phyloP scores from a whole-genome alignment of 1,284 basidiomycete genomes.

The Hypsizygus ulmarius region DNA sequence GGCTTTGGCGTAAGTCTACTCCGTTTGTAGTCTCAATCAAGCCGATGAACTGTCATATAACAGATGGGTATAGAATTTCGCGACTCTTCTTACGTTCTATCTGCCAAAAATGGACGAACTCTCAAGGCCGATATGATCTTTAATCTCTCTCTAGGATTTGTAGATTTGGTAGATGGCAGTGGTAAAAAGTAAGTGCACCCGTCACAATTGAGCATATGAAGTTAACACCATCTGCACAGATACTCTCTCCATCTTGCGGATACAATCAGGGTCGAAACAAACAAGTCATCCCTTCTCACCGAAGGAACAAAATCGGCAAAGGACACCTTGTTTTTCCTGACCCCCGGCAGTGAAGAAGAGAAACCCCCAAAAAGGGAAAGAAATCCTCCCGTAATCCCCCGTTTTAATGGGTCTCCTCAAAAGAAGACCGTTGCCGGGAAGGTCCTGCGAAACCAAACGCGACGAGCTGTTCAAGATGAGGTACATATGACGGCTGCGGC shows the following conservation, averaged over 20 bases:
- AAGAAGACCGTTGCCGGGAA: conserved; percentile 83
- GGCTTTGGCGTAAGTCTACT: conserved; percentile 76
- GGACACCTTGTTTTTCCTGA: conserved; percentile 88
- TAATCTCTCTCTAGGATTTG: conserved; percentile 83
- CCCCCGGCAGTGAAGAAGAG: conserved; percentile 53
- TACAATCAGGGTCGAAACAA: conserved; percentile 78
- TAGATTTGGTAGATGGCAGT: conserved; percentile 73
- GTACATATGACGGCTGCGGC: conserved; percentile 65
- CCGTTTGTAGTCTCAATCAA: conserved; percentile 7
- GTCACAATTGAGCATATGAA: background rate
- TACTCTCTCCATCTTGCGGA: conserved; percentile 91
- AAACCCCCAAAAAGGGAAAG: conserved; percentile 56
- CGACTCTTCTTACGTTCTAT: conserved; percentile 83
- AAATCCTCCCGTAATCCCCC: conserved; percentile 52
- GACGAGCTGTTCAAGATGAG: conserved; percentile 79
- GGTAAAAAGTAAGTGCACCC: conserved; percentile 63
- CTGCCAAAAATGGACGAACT: conserved; percentile 72
- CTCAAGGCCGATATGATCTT: conserved; percentile 85
- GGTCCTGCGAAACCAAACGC: conserved; percentile 80
- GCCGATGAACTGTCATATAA: conserved; percentile 10
- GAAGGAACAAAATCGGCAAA: conserved; percentile 81
- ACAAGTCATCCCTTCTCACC: conserved; percentile 73
- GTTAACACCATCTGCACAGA: conserved; percentile 36
- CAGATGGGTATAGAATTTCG: conserved; percentile 95
- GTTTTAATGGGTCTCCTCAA: conserved; percentile 59